A percentile compares a stretch with the other conserved stretches of the same genome.
Evolutionary conservation across 169 alveolate species (phyloP).

Genomic region (Plasmodium knowlesi): DNA sequence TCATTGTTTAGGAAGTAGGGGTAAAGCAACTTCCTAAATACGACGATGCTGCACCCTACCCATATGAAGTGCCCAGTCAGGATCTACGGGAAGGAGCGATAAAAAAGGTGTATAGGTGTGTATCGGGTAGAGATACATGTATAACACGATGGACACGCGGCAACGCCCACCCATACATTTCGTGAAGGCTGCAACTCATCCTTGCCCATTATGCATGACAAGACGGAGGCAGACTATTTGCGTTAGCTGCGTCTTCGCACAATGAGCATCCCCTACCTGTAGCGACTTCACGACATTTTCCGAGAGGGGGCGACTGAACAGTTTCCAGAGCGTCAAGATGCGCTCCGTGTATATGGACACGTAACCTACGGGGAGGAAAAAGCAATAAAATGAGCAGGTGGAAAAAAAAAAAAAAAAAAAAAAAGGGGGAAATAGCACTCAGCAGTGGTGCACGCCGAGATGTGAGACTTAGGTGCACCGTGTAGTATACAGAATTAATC

Average conservation of each 20-base stretch:
- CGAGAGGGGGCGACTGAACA: background rate
- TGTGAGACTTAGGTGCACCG: background rate
- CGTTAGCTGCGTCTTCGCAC: background rate
- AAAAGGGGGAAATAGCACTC: background rate
- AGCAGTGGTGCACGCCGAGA: background rate
- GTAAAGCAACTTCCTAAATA: slow-evolving; percentile 7
- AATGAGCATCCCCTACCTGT: slow-evolving; percentile 13
- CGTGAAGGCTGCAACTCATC: background rate
- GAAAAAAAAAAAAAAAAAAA: background rate
- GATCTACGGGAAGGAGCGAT: slow-evolving; percentile 5
- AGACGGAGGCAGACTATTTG: background rate
- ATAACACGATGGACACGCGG: background rate
- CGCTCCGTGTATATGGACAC: slow-evolving; percentile 52
- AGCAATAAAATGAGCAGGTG: background rate
- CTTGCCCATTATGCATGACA: background rate
- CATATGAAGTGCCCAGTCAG: slow-evolving; percentile 60
- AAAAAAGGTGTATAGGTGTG: background rate
- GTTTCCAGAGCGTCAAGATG: slow-evolving; percentile 1
- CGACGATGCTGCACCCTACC: slow-evolving; percentile 58
- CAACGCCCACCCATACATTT: background rate
- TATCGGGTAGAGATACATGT: background rate
- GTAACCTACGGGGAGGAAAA: slow-evolving; percentile 15
- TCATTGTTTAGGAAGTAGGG: slow-evolving; percentile 45
- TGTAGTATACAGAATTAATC: background rate
- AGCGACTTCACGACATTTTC: slow-evolving; percentile 43